These are phyloP conservation scores for Salix viminalis DNA, from an alignment of 345 rosid species.

Conservation along the genomic window DNA sequence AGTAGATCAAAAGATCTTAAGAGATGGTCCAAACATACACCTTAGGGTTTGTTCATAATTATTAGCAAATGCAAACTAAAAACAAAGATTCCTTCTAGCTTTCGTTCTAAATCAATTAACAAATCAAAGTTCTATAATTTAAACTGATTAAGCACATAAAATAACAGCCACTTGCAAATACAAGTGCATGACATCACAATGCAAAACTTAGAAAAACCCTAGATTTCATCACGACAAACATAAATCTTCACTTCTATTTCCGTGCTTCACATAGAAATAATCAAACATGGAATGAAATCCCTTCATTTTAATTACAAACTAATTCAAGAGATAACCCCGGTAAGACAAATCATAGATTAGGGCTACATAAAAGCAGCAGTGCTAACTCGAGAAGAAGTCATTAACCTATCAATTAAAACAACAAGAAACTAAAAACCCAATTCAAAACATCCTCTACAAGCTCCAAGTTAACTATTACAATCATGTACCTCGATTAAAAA, in stretches of 20 bases:
- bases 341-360: conserved; percentile 33
- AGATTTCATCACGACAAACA: conserved; percentile 30
- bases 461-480: conserved; percentile 12
- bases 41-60: conserved; percentile 15
- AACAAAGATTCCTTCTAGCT: conserved; percentile 6
- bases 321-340: conserved; percentile 18
- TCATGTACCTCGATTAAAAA: conserved; percentile 17
- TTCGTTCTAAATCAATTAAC: neutral
- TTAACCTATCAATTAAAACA: conserved; percentile 12
- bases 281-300: conserved; percentile 11
- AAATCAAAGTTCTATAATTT: neutral
- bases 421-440: conserved; percentile 15
- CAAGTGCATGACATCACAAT: conserved; percentile 16
- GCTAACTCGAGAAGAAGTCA: neutral
- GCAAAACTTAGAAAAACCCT: conserved; percentile 41
- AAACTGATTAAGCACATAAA: conserved; percentile 42
- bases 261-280: conserved; percentile 13
- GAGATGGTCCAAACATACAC: conserved; percentile 7
- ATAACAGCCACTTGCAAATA: conserved; percentile 32
- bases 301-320: conserved; percentile 20
- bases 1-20: conserved; percentile 13
- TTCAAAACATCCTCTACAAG: conserved; percentile 18
- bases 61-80: neutral
- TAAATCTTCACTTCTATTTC: conserved; percentile 7
- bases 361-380: conserved; percentile 30